Percentiles rank a stretch among this genome's conserved stretches.
Evolutionary conservation across 768 basidiomycete genomes (phyloP).

Genomic region (Rhizopogon vesiculosus): DNA sequence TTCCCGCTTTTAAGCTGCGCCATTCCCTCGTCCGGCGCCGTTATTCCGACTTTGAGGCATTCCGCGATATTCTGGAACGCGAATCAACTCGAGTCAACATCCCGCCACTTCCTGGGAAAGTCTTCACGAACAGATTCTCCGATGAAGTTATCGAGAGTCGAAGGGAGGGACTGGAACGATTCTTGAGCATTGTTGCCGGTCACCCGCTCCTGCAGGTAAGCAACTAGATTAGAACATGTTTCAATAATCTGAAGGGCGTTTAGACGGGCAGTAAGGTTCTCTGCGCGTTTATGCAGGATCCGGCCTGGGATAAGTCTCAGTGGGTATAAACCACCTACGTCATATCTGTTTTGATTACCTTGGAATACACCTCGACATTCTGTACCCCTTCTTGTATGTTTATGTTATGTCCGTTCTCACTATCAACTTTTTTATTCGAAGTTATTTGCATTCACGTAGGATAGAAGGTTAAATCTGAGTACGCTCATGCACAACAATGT

Average conservation of each 20-base stretch:
- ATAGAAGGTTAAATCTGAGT: background rate
- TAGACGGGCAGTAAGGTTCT: slow-evolving; percentile 97
- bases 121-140: slow-evolving; percentile 97
- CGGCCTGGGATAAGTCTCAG: slow-evolving; percentile 81
- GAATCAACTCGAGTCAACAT: slow-evolving; percentile 98
- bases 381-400: background rate
- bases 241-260: slow-evolving; percentile 4
- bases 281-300: slow-evolving; percentile 92
- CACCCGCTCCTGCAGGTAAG: slow-evolving; percentile 92
- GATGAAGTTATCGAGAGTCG: slow-evolving; percentile 95
- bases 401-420: background rate
- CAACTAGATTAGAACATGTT: background rate
- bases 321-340: slow-evolving; percentile 48
- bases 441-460: background rate
- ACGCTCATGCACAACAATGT: slow-evolving; percentile 66
- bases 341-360: background rate
- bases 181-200: slow-evolving; percentile 93
- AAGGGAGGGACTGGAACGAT: slow-evolving; percentile 90
- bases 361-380: background rate
- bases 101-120: slow-evolving; percentile 94
- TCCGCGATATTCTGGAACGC: slow-evolving; percentile 95
- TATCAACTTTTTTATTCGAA: background rate
- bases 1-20: slow-evolving; percentile 97
- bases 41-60: slow-evolving; percentile 94
- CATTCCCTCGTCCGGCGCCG: slow-evolving; percentile 85